These are phyloP conservation scores for Rhodotorula glutinis DNA, from an alignment of 1,284 basidiomycete species.

Conservation along the genomic window DNA sequence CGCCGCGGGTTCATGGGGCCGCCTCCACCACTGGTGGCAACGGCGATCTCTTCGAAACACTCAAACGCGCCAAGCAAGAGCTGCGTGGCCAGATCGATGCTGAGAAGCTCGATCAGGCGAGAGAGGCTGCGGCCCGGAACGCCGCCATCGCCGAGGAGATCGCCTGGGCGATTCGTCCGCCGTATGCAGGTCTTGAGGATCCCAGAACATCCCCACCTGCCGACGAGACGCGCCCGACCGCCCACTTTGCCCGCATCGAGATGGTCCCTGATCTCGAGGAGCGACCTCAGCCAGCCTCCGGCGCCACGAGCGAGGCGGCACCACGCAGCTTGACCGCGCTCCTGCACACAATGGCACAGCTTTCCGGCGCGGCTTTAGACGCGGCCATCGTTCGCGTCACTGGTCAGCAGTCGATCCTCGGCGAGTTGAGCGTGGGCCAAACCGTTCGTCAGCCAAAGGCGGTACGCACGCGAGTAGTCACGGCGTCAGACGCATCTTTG, in stretches of 20 bases:
- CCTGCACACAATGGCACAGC: slow-evolving; percentile 11
- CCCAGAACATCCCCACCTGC: no score
- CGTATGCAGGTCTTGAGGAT: no score
- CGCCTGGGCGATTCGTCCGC: background rate
- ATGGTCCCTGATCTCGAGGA: background rate
- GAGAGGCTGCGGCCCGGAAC: background rate
- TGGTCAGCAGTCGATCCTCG: background rate
- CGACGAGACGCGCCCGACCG: no score
- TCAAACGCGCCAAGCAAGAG: slow-evolving; percentile 27
- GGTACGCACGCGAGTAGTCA: background rate
- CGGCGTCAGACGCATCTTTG: background rate
- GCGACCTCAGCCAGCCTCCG: background rate
- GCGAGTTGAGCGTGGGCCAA: background rate
- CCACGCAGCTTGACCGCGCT: slow-evolving; percentile 9
- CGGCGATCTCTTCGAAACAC: background rate
- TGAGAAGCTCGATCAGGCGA: background rate
- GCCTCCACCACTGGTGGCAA: no score
- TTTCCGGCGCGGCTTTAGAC: background rate
- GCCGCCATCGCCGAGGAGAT: background rate
- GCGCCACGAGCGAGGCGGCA: background rate
- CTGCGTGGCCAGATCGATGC: slow-evolving; percentile 20
- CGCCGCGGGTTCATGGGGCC: no score
- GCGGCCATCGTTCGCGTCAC: background rate
- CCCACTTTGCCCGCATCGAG: no score
- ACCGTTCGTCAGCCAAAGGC: no score